These are phyloP conservation scores for Conticribra guillardii DNA, from an alignment of 108 stramenopile genomes.

Conservation along the genomic window DNA sequence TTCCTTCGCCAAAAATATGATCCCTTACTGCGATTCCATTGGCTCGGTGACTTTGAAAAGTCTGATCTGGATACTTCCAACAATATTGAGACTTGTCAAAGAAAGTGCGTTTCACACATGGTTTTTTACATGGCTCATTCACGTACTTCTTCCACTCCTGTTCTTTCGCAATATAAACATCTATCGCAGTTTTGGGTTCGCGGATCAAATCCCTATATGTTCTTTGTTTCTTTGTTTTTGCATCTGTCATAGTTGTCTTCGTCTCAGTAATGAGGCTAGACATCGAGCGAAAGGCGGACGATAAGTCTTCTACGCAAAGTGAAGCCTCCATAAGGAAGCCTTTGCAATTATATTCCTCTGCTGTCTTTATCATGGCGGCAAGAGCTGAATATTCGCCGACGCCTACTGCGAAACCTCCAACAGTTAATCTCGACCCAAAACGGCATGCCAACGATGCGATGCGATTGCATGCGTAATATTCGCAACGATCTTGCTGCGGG, in stretches of 20 bases:
- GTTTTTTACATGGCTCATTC: background rate
- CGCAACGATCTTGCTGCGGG: background rate
- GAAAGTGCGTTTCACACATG: conserved; percentile 7
- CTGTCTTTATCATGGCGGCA: conserved; percentile 29
- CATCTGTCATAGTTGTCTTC: conserved; percentile 32
- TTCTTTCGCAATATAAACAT: conserved; percentile 9
- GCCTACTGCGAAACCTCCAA: conserved; percentile 50
- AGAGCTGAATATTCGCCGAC: conserved; percentile 32
- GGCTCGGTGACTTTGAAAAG: conserved; percentile 2
- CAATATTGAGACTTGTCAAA: conserved; percentile 15
- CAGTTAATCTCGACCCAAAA: conserved; percentile 57
- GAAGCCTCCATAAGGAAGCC: conserved; percentile 38
- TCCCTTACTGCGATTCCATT: conserved; percentile 35
- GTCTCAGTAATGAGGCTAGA: conserved; percentile 15
- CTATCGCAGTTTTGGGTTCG: conserved; percentile 16
- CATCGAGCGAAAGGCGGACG: conserved; percentile 45
- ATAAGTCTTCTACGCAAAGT: conserved; percentile 43
- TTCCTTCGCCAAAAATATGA: conserved; percentile 51
- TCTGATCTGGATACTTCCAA: conserved; percentile 1
- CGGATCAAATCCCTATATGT: conserved; percentile 5
- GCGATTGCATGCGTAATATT: conserved; percentile 25
- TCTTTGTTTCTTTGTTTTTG: background rate
- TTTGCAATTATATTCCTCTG: conserved; percentile 41
- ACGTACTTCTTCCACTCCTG: conserved; percentile 11
- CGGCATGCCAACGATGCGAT: conserved; percentile 43